Conservation (phyloP, 768 basidiomycete genomes). For the Mycena indigotica region DNA sequence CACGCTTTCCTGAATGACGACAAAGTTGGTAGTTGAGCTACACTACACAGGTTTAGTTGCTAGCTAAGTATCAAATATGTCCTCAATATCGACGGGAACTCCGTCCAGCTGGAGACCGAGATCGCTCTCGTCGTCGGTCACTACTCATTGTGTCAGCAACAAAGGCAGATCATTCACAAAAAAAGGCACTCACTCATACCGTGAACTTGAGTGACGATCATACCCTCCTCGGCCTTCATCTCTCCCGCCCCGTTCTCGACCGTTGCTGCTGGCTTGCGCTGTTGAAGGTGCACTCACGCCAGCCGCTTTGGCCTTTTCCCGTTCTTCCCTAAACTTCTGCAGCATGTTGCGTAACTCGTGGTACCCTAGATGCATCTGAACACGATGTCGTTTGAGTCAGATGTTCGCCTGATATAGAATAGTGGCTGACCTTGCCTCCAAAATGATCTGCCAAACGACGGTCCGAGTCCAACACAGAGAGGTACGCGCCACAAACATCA, state of each 20-base stretch:
- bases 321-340: conserved; percentile 85
- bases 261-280: conserved; percentile 25
- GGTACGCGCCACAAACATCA: conserved; percentile 99
- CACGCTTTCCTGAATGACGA: conserved; percentile 6
- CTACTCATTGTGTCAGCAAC: conserved; percentile 39
- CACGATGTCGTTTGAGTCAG: conserved; percentile 10
- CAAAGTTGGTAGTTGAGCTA: conserved; percentile 13
- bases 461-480: conserved; percentile 97
- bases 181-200: conserved; percentile 66
- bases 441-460: conserved; percentile 98
- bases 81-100: conserved; percentile 53
- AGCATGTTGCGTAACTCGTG: conserved; percentile 97
- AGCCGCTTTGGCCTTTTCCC: conserved; percentile 72
- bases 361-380: conserved; percentile 97
- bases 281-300: conserved; percentile 37
- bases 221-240: conserved; percentile 52
- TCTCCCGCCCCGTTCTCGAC: conserved; percentile 35
- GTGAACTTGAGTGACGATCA: conserved; percentile 67
- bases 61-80: conserved; percentile 19
- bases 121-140: conserved; percentile 71
- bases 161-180: conserved; percentile 25
- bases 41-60: neutral
- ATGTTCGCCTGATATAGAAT: conserved; percentile 29
- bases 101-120: conserved; percentile 72
- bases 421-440: conserved; percentile 88